A percentile compares a stretch with the other conserved stretches of the same genome.
phyloP scores from a whole-genome alignment of 169 alveolate species.

The Babesia caballi region DNA sequence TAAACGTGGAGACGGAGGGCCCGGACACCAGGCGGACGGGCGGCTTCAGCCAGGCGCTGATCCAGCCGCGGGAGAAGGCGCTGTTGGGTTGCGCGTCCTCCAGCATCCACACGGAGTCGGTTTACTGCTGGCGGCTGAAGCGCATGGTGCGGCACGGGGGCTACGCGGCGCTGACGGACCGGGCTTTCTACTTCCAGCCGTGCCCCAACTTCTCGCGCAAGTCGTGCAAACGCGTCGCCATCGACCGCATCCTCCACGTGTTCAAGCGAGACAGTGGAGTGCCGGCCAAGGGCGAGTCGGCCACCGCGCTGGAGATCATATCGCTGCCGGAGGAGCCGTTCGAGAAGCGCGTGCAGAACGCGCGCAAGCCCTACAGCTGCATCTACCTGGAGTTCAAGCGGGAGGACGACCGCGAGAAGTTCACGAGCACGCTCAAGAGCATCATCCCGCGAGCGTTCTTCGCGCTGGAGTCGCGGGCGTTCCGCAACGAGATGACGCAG shows the following conservation, averaged over 20 bases:
- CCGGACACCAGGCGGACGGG: slow-evolving; percentile 24
- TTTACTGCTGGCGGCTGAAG: slow-evolving; percentile 76
- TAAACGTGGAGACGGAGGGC: slow-evolving; percentile 17
- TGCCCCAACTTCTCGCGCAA: slow-evolving; percentile 81
- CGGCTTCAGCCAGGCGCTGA: slow-evolving; percentile 59
- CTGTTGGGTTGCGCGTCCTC: slow-evolving; percentile 55
- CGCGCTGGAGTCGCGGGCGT: slow-evolving; percentile 71
- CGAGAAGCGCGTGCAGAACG: slow-evolving; percentile 14
- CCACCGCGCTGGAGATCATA: slow-evolving; percentile 79
- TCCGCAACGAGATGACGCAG: slow-evolving; percentile 70
- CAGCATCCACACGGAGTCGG: slow-evolving; percentile 48
- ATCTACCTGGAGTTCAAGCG: slow-evolving; percentile 74
- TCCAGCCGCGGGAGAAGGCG: slow-evolving; percentile 65
- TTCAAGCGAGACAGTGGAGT: slow-evolving; percentile 78
- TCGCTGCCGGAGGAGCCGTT: slow-evolving; percentile 71
- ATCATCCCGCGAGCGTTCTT: slow-evolving; percentile 63
- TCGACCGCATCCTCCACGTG: slow-evolving; percentile 69
- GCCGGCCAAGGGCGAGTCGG: slow-evolving; percentile 65
- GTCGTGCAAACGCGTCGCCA: slow-evolving; percentile 71
- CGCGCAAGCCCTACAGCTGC: slow-evolving; percentile 71
- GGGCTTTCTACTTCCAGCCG: slow-evolving; percentile 77
- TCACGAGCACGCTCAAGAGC: slow-evolving; percentile 61
- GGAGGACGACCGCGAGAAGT: slow-evolving; percentile 71
- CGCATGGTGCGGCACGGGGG: slow-evolving; percentile 80
- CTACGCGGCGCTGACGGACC: slow-evolving; percentile 71